phyloP scores from a whole-genome alignment of 1,284 basidiomycete genomes.

The Xerocomus alliaceus region DNA sequence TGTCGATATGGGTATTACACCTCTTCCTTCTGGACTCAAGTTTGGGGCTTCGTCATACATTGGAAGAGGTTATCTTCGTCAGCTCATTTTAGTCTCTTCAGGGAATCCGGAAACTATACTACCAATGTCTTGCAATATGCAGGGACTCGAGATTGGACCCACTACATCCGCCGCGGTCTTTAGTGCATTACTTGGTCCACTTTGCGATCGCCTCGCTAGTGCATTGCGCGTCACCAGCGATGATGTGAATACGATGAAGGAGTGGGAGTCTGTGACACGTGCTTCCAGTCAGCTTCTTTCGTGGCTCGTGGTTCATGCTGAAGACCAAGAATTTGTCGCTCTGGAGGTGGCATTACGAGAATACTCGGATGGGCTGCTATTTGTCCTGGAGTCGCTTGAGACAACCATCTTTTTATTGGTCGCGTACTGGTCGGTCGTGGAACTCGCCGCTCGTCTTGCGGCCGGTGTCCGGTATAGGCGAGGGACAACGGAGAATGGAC shows the following conservation, averaged over 20 bases:
- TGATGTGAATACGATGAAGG: conserved; percentile 34
- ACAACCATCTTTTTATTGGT: conserved; percentile 50
- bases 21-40: conserved; percentile 56
- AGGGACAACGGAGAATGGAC: conserved; percentile 39
- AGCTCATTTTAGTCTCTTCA: conserved; percentile 52
- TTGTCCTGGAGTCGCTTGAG: conserved; percentile 46
- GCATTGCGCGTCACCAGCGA: conserved; percentile 42
- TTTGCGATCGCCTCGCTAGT: conserved; percentile 52
- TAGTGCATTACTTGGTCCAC: conserved; percentile 46
- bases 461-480: conserved; percentile 32
- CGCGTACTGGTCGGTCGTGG: conserved; percentile 67
- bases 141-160: conserved; percentile 50
- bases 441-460: conserved; percentile 55
- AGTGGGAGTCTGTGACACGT: conserved; percentile 50
- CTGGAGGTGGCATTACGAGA: conserved; percentile 47
- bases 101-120: conserved; percentile 30
- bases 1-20: conserved; percentile 56
- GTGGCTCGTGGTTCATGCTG: conserved; percentile 46
- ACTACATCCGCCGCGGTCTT: conserved; percentile 49
- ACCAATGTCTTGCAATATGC: conserved; percentile 41
- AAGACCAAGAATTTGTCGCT: conserved; percentile 41
- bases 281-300: conserved; percentile 50
- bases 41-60: conserved; percentile 60
- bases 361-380: conserved; percentile 49
- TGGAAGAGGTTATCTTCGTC: conserved; percentile 61